Percentiles rank a stretch among this genome's conserved stretches.
Evolutionary conservation across 192 early-diverging fungal species (phyloP).

Genomic region (Backusella macrospora): DNA sequence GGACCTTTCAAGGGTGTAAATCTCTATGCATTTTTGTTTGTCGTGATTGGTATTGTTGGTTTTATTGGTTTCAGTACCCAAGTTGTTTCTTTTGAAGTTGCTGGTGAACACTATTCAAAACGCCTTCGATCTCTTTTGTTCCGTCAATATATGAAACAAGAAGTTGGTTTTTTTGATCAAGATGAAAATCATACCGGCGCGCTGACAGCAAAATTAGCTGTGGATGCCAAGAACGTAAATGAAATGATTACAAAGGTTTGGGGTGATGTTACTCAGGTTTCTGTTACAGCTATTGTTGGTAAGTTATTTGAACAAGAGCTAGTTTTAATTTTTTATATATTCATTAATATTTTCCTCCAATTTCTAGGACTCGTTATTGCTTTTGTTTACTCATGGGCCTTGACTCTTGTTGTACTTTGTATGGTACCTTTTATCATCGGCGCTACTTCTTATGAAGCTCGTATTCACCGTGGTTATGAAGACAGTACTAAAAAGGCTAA

Average conservation of each 20-base stretch:
- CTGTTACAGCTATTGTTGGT: slow-evolving; percentile 34
- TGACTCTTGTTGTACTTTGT: slow-evolving; percentile 76
- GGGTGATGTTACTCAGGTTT: slow-evolving; percentile 38
- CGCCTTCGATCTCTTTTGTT: slow-evolving; percentile 50
- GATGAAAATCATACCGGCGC: slow-evolving; percentile 73
- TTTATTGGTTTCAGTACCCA: slow-evolving; percentile 21
- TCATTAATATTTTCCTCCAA: background rate
- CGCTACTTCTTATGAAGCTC: slow-evolving; percentile 54
- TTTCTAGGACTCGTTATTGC: slow-evolving; percentile 52
- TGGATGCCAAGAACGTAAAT: slow-evolving; percentile 64
- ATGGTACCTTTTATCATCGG: slow-evolving; percentile 61
- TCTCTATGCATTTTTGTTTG: slow-evolving; percentile 31
- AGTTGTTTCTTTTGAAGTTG: slow-evolving; percentile 30
- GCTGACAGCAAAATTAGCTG: slow-evolving; percentile 75
- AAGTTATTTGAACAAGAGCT: background rate
- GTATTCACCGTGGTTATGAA: slow-evolving; percentile 56
- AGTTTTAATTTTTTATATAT: background rate
- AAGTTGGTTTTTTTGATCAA: slow-evolving; percentile 85
- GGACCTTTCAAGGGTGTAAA: slow-evolving; percentile 34
- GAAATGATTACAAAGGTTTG: slow-evolving; percentile 59
- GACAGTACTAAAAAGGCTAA: slow-evolving; percentile 71
- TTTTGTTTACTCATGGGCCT: slow-evolving; percentile 74
- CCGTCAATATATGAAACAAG: slow-evolving; percentile 74
- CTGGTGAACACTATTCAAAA: slow-evolving; percentile 28
- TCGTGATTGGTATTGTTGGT: slow-evolving; percentile 25